A percentile compares a stretch with the other conserved stretches of the same genome.
Conservation (phyloP, 2,329 filamentous ascomycete genomes). For the Curvularia spicifera region DNA sequence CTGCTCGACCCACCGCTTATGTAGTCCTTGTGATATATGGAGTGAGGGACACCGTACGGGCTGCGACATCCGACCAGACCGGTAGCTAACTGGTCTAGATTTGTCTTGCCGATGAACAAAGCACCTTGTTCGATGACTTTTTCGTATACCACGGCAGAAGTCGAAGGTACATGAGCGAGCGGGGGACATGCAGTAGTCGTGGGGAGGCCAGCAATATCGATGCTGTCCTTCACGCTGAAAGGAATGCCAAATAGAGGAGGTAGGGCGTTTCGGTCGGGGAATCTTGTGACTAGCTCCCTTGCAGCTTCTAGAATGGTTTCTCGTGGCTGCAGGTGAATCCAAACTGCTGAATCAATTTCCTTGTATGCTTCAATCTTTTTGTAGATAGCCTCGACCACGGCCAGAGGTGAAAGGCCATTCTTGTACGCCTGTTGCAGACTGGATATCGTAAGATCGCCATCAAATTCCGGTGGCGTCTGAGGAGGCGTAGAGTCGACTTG, state of each 20-base stretch:
- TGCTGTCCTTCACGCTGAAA: constrained; percentile 64
- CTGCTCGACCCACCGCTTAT: constrained; percentile 65
- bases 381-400: constrained; percentile 55
- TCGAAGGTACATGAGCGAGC: constrained; percentile 56
- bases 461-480: constrained; percentile 50
- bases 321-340: constrained; percentile 55
- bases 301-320: constrained; percentile 53
- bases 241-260: constrained; percentile 63
- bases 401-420: constrained; percentile 53
- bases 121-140: constrained; percentile 60
- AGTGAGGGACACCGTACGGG: constrained; percentile 63
- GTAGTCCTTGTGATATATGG: constrained; percentile 58
- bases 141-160: constrained; percentile 59
- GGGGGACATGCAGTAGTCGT: constrained; percentile 61
- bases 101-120: constrained; percentile 66
- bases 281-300: constrained; percentile 50
- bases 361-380: constrained; percentile 59
- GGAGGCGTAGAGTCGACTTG: constrained; percentile 30
- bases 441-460: constrained; percentile 54
- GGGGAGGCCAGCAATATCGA: constrained; percentile 58
- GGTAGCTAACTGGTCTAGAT: constrained; percentile 68
- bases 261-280: constrained; percentile 48
- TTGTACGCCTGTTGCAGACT: constrained; percentile 55
- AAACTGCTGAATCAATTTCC: constrained; percentile 57
- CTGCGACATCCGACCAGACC: constrained; percentile 66